Evolutionary conservation across 805 yeast species (phyloP).

Genomic region (Saccharomycopsis synnaedendra): DNA sequence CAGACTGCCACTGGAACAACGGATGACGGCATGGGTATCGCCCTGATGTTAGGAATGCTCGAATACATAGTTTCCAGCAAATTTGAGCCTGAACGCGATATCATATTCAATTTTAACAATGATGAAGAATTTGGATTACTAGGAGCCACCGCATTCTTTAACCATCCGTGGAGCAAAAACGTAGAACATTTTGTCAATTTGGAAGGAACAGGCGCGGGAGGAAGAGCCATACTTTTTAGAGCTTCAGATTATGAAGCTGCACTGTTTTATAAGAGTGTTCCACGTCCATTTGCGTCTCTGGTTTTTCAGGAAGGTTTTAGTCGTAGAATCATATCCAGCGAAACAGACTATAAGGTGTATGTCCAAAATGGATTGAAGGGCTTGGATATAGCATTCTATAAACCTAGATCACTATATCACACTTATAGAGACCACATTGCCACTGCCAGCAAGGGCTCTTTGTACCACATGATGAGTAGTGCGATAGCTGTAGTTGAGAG

Average conservation of each 20-base stretch:
- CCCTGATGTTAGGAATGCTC: conserved; percentile 63
- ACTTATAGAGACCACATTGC: conserved; percentile 61
- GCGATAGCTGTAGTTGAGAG: conserved; percentile 44
- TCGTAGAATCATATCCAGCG: conserved; percentile 57
- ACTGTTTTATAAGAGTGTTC: conserved; percentile 37
- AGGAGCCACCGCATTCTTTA: conserved; percentile 67
- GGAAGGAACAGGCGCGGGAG: conserved; percentile 93
- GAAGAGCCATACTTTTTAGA: conserved; percentile 71
- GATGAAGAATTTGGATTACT: conserved; percentile 81
- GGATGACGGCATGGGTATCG: conserved; percentile 87
- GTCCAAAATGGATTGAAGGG: conserved; percentile 63
- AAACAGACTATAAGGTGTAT: conserved; percentile 79
- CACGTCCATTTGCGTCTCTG: conserved; percentile 65
- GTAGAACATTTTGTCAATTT: conserved; percentile 63
- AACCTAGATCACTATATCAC: conserved; percentile 77
- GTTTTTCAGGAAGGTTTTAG: conserved; percentile 79
- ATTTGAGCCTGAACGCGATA: conserved; percentile 47
- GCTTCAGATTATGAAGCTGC: conserved; percentile 71
- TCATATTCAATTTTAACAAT: conserved; percentile 78
- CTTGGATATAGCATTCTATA: conserved; percentile 80
- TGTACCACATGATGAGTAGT: conserved; percentile 77
- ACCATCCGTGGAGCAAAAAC: conserved; percentile 59
- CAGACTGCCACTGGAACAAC: conserved; percentile 83
- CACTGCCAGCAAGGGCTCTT: conserved; percentile 51
- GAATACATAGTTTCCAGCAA: conserved; percentile 29